Percentiles rank a stretch among this genome's conserved stretches.
Evolutionary conservation across 148 eudicot species (phyloP).

Genomic region (Heliosperma pusillum): DNA sequence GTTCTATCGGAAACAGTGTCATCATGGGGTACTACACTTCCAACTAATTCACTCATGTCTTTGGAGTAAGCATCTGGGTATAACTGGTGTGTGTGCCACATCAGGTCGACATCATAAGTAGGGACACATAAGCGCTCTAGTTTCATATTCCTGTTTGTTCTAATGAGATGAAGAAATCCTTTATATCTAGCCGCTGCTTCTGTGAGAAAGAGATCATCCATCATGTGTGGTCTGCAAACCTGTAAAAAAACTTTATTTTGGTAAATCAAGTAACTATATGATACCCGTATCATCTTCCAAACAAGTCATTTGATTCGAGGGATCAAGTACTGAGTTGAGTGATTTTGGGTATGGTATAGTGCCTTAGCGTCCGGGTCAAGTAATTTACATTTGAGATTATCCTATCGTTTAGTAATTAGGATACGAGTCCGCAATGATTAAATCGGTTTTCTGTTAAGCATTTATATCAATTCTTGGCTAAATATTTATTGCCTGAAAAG

Average conservation of each 20-base stretch:
- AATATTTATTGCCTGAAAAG: too few species aligned
- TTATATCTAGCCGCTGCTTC: slow-evolving; percentile 87
- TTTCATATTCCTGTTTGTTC: slow-evolving; percentile 57
- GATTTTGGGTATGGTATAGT: too few species aligned
- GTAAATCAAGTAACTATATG: too few species aligned
- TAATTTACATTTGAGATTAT: too few species aligned
- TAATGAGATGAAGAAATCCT: slow-evolving; percentile 81
- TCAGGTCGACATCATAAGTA: slow-evolving; percentile 29
- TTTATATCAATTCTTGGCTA: neutral
- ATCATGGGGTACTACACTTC: slow-evolving; percentile 6
- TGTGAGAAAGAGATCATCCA: slow-evolving; percentile 53
- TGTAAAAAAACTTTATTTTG: slow-evolving; percentile 63
- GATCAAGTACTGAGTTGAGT: too few species aligned
- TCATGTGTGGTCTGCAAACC: slow-evolving; percentile 69
- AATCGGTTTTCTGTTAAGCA: too few species aligned
- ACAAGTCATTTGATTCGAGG: too few species aligned
- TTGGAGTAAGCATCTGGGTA: slow-evolving; percentile 60
- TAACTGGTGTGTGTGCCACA: slow-evolving; percentile 10
- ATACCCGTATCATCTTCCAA: slow-evolving; percentile 39
- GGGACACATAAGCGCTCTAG: slow-evolving; percentile 70
- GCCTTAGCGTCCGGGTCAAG: too few species aligned
- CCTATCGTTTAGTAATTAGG: too few species aligned
- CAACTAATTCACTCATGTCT: slow-evolving; percentile 52
- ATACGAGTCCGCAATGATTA: too few species aligned
- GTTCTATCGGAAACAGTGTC: too few species aligned